These are phyloP conservation scores for Golubevia sp. DNA, from an alignment of 1,284 basidiomycete species.

Conservation along the genomic window DNA sequence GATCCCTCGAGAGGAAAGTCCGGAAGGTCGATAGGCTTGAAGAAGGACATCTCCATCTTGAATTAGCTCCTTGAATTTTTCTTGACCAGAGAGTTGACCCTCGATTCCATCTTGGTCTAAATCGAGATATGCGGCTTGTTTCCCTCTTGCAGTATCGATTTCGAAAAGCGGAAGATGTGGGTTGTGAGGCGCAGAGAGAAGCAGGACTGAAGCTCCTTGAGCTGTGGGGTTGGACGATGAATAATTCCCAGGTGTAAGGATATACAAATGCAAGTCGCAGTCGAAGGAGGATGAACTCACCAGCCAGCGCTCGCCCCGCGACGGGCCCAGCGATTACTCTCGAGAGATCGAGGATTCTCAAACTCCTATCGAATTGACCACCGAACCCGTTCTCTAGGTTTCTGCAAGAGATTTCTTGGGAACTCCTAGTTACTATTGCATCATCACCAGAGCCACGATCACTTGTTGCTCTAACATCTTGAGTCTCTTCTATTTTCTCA, in stretches of 20 bases:
- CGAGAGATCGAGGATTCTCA: slow-evolving; percentile 69
- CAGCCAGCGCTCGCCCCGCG: slow-evolving; percentile 68
- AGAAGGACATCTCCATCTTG: slow-evolving; percentile 69
- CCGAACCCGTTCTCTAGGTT: neutral
- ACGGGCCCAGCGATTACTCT: slow-evolving; percentile 70
- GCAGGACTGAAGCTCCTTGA: slow-evolving; percentile 70
- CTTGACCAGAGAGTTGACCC: slow-evolving; percentile 56
- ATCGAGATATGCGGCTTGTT: slow-evolving; percentile 71
- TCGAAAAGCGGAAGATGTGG: slow-evolving; percentile 69
- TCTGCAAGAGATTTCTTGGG: neutral
- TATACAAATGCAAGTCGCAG: neutral
- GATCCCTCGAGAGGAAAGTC: slow-evolving; percentile 67
- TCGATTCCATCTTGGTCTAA: slow-evolving; percentile 55
- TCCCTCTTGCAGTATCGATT: slow-evolving; percentile 71
- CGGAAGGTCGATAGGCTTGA: slow-evolving; percentile 69
- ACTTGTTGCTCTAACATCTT: neutral
- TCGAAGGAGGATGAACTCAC: slow-evolving; percentile 48
- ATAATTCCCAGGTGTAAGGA: too few relatives aligned
- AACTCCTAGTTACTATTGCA: neutral
- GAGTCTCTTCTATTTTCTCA: neutral
- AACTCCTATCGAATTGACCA: slow-evolving; percentile 54
- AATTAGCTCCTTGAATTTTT: slow-evolving; percentile 62
- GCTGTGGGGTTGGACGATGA: slow-evolving; percentile 60
- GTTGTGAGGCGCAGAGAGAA: slow-evolving; percentile 68
- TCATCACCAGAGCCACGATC: too few relatives aligned